Percentiles rank a stretch among this genome's conserved stretches.
These are phyloP conservation scores for Leccinum truebloodii DNA, from an alignment of 768 basidiomycete species.

Conservation along the genomic window DNA sequence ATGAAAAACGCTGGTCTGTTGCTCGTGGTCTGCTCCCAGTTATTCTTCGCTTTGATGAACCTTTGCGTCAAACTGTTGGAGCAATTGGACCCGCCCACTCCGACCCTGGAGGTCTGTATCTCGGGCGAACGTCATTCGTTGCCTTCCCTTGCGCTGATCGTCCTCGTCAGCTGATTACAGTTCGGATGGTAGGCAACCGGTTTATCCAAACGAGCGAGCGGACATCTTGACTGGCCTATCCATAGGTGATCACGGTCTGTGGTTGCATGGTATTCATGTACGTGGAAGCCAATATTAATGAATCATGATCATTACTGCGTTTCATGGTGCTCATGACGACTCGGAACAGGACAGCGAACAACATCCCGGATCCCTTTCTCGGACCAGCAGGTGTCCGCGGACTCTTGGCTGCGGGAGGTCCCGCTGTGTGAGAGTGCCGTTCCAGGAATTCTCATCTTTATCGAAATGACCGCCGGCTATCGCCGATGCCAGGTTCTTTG, in stretches of 20 bases:
- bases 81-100: conserved; percentile 55
- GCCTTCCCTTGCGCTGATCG: not conserved
- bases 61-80: conserved; percentile 64
- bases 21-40: conserved; percentile 55
- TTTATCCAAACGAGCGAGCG: not conserved
- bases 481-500: conserved; percentile 57
- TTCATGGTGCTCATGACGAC: conserved; percentile 25
- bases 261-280: conserved; percentile 56
- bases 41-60: conserved; percentile 63
- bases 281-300: conserved; percentile 28
- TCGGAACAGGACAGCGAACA: conserved; percentile 38
- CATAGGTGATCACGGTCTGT: conserved; percentile 52
- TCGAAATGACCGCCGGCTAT: not conserved
- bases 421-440: conserved; percentile 50
- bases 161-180: conserved; percentile 45
- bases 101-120: conserved; percentile 51
- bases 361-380: conserved; percentile 57
- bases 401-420: conserved; percentile 57
- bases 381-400: conserved; percentile 70
- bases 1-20: conserved; percentile 57
- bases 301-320: conserved; percentile 45
- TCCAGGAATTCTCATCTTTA: conserved; percentile 54
- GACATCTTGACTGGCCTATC: not conserved
- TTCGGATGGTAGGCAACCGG: conserved; percentile 54
- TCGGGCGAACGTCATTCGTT: not conserved